Base-by-base conservation (phyloP, 2,329 filamentous ascomycete genomes). In the Venturia oleaginea region DNA sequence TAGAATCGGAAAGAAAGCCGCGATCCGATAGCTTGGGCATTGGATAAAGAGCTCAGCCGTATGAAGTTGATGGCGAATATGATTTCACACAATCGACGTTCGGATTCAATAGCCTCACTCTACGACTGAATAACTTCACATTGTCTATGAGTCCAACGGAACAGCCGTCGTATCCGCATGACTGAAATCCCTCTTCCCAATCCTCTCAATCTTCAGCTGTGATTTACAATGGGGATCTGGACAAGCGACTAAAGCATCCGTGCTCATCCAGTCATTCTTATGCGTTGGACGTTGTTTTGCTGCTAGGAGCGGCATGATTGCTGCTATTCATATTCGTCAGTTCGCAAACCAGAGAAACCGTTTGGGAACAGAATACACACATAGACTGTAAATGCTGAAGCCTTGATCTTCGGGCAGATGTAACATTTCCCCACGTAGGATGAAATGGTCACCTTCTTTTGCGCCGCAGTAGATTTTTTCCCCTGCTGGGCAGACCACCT, bases 61-160 rank as follows among this genome's bases (percentile, higher is more conserved):
- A n/a, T n/a, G n/a, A n/a, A n/a, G n/a, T n/a, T n/a, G n/a, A n/a
- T n/a, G n/a, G n/a, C 69, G 87, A 87, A 1, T 86, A 87, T 69
- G 87, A 48, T 13, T 22, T 43, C 32, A 48, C 27, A 13, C 90
- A 89, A 74, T 83, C 84, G 61, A 81, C 77, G 11, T 90, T 89
- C 72, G 76, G 78, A 24, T 88, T 88, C 74, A 77, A 77, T 30
- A 77, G 82, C 64, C 74, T 85, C 38, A 75, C 73, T 13, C 78
- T 77, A 4, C 81, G 77, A 8, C 13, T 43, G 40, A 3, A 43
- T 3, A 15, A 43, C 19, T 75, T 89, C 59, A 59, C 38, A 5
- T 19, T 19, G 15, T 19, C 6, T 15, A 43, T 6, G 42, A 46
- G 11, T 46, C 42, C 42, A 46, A 46, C 4, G 42, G n/a, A 2